These are phyloP conservation scores for Fusarium sp. DNA, from an alignment of 2,329 filamentous ascomycete genomes.

Conservation along the genomic window DNA sequence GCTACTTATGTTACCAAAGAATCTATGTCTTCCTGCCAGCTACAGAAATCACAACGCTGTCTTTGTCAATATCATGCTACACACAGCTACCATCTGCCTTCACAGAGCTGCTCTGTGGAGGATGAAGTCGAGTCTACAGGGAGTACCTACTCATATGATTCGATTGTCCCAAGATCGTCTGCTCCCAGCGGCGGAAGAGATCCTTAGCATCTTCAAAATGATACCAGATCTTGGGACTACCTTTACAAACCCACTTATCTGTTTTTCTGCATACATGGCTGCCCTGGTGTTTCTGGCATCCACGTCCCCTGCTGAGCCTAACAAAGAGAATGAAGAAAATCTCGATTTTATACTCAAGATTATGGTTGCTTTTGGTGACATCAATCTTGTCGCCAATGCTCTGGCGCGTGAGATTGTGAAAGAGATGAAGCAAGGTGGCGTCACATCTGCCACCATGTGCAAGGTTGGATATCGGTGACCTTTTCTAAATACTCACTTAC, in stretches of 20 bases:
- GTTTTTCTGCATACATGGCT: conserved; percentile 19
- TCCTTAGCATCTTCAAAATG: conserved; percentile 18
- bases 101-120: conserved; percentile 20
- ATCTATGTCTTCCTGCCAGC: conserved; percentile 12
- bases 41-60: conserved; percentile 15
- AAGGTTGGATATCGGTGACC: background rate
- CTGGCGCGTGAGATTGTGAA: conserved; percentile 8
- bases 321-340: background rate
- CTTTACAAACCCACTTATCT: conserved; percentile 16
- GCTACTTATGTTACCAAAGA: conserved; percentile 17
- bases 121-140: conserved; percentile 11
- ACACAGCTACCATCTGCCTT: conserved; percentile 21
- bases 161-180: conserved; percentile 13
- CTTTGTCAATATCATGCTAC: conserved; percentile 20
- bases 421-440: conserved; percentile 11
- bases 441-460: background rate
- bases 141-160: conserved; percentile 5
- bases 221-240: conserved; percentile 2
- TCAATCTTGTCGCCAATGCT: background rate
- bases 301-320: background rate
- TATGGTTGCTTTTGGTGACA: background rate
- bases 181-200: conserved; percentile 13
- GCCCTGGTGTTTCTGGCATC: conserved; percentile 5
- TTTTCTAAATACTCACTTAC: background rate
- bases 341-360: conserved; percentile 12